Percentiles rank a stretch among this genome's conserved stretches.
Evolutionary conservation across 2,329 filamentous ascomycete species (phyloP).

Genomic region (Phyllosticta citrichinensis): DNA sequence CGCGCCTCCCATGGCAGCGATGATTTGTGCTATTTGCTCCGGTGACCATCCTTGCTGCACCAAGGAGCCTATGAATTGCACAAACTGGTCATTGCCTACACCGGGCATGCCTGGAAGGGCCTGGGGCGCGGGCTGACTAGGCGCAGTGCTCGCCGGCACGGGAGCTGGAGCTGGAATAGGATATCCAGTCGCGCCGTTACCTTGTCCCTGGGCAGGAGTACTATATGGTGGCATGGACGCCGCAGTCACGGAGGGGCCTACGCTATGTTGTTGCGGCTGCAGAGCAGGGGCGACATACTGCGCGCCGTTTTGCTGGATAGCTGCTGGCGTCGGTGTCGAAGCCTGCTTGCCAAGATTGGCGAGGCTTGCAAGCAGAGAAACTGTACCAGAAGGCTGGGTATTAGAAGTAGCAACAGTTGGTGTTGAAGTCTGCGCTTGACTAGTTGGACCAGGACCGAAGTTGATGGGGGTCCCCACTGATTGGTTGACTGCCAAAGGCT

Average conservation of each 20-base stretch:
- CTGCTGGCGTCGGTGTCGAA: constrained; percentile 6
- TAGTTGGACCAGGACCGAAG: constrained; percentile 13
- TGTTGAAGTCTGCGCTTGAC: constrained; percentile 20
- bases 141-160: constrained; percentile 7
- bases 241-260: constrained; percentile 9
- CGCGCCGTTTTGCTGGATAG: neutral
- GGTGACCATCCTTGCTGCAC: constrained; percentile 7
- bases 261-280: constrained; percentile 9
- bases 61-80: constrained; percentile 10
- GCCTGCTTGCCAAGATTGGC: constrained; percentile 22
- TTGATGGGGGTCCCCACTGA: neutral
- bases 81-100: constrained; percentile 5
- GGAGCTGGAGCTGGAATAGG: constrained; percentile 17
- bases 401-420: constrained; percentile 15
- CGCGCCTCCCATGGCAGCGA: constrained; percentile 2
- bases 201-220: constrained; percentile 6
- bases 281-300: constrained; percentile 5
- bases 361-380: constrained; percentile 25
- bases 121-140: constrained; percentile 15
- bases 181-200: constrained; percentile 12
- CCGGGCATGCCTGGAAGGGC: constrained; percentile 23
- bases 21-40: constrained; percentile 9
- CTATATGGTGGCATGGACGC: constrained; percentile 9
- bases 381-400: constrained; percentile 18
- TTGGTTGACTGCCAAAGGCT: constrained; percentile 1